These are phyloP conservation scores for Phytophthora nicotianae DNA, from an alignment of 352 stramenopile species.

Conservation along the genomic window DNA sequence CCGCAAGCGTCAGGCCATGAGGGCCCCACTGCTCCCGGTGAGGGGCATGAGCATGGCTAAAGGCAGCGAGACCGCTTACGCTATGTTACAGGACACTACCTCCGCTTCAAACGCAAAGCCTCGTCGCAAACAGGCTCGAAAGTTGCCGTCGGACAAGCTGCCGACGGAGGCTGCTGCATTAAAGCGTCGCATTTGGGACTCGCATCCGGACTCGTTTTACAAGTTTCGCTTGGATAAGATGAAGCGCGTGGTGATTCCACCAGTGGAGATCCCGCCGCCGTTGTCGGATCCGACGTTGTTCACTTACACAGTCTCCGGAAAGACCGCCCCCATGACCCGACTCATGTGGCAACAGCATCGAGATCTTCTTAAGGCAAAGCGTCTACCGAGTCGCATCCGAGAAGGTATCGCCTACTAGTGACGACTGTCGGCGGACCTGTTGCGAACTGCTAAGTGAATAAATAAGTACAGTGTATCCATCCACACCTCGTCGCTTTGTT, in stretches of 20 bases:
- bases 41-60: constrained; percentile 17
- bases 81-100: constrained; percentile 1
- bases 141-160: constrained; percentile 20
- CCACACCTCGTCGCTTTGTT: too few species aligned
- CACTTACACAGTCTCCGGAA: constrained; percentile 20
- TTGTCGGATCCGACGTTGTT: constrained; percentile 21
- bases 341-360: constrained; percentile 30
- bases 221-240: constrained; percentile 30
- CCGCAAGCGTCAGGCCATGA: constrained; percentile 9
- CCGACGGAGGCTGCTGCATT: constrained; percentile 19
- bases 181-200: constrained; percentile 28
- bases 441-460: too few species aligned
- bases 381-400: constrained; percentile 19
- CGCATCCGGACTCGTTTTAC: constrained; percentile 18
- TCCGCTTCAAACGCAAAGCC: background rate
- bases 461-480: too few species aligned
- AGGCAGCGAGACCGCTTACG: constrained; percentile 8
- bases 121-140: constrained; percentile 10
- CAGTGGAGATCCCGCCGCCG: constrained; percentile 22
- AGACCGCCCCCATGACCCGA: constrained; percentile 24
- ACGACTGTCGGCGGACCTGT: too few species aligned
- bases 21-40: constrained; percentile 19
- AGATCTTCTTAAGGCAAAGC: constrained; percentile 26
- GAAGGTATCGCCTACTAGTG: constrained; percentile 25
- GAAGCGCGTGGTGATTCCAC: constrained; percentile 26